These are phyloP conservation scores for Thamnidium elegans DNA, from an alignment of 192 early-diverging fungal genomes.

Conservation along the genomic window DNA sequence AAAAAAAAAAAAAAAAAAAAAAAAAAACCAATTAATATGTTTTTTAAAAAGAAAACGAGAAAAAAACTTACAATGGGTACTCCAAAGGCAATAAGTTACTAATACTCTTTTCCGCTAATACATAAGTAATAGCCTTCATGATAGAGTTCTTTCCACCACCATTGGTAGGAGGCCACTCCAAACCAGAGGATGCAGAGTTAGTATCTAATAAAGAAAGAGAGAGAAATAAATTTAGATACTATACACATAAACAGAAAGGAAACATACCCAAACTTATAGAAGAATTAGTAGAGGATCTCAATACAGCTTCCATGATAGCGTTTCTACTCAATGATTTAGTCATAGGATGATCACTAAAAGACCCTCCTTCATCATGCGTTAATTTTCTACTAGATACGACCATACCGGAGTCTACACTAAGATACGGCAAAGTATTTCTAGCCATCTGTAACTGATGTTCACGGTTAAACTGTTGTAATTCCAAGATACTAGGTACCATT, in stretches of 20 bases:
- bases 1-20: too few species aligned
- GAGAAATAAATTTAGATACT: too few species aligned
- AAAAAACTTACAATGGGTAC: constrained; percentile 69
- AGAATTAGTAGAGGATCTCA: too few species aligned
- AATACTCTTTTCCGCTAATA: constrained; percentile 66
- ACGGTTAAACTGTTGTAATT: constrained; percentile 16
- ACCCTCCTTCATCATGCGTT: too few species aligned
- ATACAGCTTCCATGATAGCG: too few species aligned
- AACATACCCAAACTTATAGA: too few species aligned
- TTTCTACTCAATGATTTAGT: too few species aligned
- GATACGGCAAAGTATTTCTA: constrained; percentile 11
- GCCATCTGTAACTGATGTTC: constrained; percentile 22
- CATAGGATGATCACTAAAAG: too few species aligned
- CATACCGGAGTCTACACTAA: constrained; percentile 23
- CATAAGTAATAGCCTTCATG: constrained; percentile 68
- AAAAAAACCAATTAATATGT: background rate
- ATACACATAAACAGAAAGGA: too few species aligned
- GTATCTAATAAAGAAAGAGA: too few species aligned
- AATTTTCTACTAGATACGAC: background rate
- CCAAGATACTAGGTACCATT: constrained; percentile 7
- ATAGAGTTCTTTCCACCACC: constrained; percentile 55
- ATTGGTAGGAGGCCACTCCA: constrained; percentile 12
- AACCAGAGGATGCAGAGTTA: background rate
- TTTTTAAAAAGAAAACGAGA: background rate
- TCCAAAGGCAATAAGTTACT: constrained; percentile 66